phyloP scores from a whole-genome alignment of 768 basidiomycete genomes.

The Suillus clintonianus region DNA sequence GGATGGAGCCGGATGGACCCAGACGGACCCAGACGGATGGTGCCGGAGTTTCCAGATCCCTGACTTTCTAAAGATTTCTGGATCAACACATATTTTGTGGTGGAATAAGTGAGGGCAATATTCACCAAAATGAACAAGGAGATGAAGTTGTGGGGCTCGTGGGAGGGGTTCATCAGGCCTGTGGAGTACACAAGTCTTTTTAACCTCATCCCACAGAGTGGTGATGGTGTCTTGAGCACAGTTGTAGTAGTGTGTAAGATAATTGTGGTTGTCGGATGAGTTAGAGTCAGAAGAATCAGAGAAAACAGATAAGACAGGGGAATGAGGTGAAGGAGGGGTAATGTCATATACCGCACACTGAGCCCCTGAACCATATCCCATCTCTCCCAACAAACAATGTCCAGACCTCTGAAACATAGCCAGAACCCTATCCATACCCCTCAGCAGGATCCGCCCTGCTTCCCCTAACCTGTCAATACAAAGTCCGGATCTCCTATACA shows the following conservation, averaged over 20 bases:
- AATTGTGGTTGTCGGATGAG: not conserved
- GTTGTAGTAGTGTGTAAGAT: not conserved
- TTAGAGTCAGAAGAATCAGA: not conserved
- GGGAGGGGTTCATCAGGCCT: not conserved
- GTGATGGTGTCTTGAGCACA: not conserved
- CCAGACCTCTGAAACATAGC: too few species aligned
- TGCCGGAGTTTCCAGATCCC: too few species aligned
- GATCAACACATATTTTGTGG: conserved; percentile 9
- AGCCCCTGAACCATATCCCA: too few species aligned
- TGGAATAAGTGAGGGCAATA: not conserved
- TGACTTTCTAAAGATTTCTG: not conserved
- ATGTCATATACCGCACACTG: too few species aligned
- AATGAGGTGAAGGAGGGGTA: not conserved
- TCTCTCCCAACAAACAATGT: too few species aligned
- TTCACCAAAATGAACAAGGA: conserved; percentile 1
- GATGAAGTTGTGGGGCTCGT: conserved; percentile 3
- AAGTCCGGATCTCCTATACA: too few species aligned
- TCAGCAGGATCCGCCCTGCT: too few species aligned
- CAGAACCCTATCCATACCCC: too few species aligned
- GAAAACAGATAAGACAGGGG: not conserved
- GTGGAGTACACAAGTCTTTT: not conserved
- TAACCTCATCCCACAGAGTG: not conserved
- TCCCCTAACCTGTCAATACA: too few species aligned
- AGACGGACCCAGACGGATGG: too few species aligned
- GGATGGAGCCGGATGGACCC: too few species aligned